phyloP scores from a whole-genome alignment of 2,329 filamentous ascomycete genomes.

The Alternaria brassicae region DNA sequence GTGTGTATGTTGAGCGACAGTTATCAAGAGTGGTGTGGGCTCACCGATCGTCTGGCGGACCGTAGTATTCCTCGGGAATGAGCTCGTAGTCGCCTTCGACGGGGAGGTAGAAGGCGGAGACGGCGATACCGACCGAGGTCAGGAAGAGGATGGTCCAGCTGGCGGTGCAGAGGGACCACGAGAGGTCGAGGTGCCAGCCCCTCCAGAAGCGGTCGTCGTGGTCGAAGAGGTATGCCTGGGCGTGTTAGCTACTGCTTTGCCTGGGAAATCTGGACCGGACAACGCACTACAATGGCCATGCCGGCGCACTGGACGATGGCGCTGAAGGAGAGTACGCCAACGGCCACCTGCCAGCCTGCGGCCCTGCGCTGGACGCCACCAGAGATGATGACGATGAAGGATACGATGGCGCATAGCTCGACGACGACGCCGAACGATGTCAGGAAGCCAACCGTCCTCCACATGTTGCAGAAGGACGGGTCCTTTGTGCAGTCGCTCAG shows the following conservation, averaged over 20 bases:
- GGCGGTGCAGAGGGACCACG: slow-evolving; percentile 73
- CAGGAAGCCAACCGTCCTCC: slow-evolving; percentile 86
- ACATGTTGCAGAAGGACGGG: slow-evolving; percentile 87
- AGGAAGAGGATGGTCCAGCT: slow-evolving; percentile 65
- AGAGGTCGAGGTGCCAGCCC: slow-evolving; percentile 81
- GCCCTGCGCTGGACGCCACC: slow-evolving; percentile 83
- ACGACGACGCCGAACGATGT: slow-evolving; percentile 85
- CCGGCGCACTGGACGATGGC: slow-evolving; percentile 74
- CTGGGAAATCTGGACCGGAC: not conserved
- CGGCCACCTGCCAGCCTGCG: slow-evolving; percentile 80
- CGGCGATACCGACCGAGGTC: slow-evolving; percentile 64
- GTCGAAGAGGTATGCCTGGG: slow-evolving; percentile 81
- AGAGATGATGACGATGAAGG: slow-evolving; percentile 76
- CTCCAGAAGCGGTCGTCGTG: slow-evolving; percentile 82
- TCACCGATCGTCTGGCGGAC: slow-evolving; percentile 47
- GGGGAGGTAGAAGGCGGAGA: slow-evolving; percentile 74
- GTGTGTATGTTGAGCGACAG: not conserved
- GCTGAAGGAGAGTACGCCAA: slow-evolving; percentile 69
- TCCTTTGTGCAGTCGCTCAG: slow-evolving; percentile 70
- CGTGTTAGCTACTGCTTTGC: slow-evolving; percentile 15
- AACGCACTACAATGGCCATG: slow-evolving; percentile 81
- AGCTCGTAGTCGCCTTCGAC: slow-evolving; percentile 88
- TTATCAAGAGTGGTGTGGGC: slow-evolving; percentile 9
- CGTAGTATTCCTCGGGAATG: slow-evolving; percentile 57
- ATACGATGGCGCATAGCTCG: slow-evolving; percentile 80